Evolutionary conservation across 306 rosid species (phyloP), one percentile per base, ranked within the genome.

Genomic region (cucumber (Cucumis sativus)): DNA sequence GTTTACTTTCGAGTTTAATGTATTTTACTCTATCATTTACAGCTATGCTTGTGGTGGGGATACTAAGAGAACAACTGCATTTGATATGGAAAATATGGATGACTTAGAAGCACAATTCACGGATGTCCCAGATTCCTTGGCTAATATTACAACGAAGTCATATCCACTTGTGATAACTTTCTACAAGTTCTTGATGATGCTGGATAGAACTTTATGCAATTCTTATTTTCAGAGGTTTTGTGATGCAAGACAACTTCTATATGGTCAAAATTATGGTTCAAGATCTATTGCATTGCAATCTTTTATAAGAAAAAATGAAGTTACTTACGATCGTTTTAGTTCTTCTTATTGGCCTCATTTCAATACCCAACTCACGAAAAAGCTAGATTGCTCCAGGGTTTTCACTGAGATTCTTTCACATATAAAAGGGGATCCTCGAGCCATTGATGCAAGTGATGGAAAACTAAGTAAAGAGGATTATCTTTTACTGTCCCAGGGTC

Each of bases 131-230:
- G 87, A 90, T 77, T 90, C 97, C 8, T 87, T 92, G 45, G 10
- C 66, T 51, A 78, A 88, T 84, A 80, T 90, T 84, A 86, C 92
- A 2, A 9, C 81, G 11, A 37, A 72, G 5, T 85, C 82, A 4
- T 92, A 84, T 68, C 97, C 97, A n/a, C 91, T 92, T 41, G 96
- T 88, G n/a, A 84, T 90, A 62, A 87, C 97, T 54, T 90, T 92
- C 83, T 82, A 87, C 33, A 90, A 92, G 80, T 86, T 92, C 81
- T 69, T 92, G 79, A 86, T 90, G 92, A 92, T 92, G 97, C 92
- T 92, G 41, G 93, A 92, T 79, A 91, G 92, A 76, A 85, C 96
- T 54, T 45, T 92, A 79, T 79, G 87, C 30, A 82, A 87, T 76
- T 90, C 97, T 8, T 92, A 80, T 82, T 92, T 92, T 78, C 91